A percentile compares a stretch with the other conserved stretches of the same genome.
Evolutionary conservation across 1,284 basidiomycete species (phyloP).

Genomic region (Malassezia japonica): DNA sequence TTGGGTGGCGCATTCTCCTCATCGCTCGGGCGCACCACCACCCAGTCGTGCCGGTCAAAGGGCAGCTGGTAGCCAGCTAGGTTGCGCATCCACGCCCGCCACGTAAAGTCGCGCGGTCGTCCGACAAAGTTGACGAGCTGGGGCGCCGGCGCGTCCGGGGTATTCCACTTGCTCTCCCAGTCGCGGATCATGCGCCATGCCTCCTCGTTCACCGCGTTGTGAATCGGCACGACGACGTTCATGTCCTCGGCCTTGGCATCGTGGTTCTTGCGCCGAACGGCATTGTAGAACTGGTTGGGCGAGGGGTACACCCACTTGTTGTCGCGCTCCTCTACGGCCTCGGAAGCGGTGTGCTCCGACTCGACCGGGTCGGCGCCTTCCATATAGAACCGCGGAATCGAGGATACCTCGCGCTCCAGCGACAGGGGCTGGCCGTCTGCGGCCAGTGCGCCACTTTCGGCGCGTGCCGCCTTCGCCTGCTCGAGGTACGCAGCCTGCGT

Average conservation of each 20-base stretch:
- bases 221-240: constrained; percentile 91
- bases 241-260: constrained; percentile 65
- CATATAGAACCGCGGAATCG: constrained; percentile 63
- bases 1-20: not conserved
- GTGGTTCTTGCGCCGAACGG: constrained; percentile 79
- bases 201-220: constrained; percentile 96
- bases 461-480: not conserved
- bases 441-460: not conserved
- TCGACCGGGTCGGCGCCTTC: constrained; percentile 4
- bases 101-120: constrained; percentile 53
- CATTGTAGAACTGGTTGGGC: constrained; percentile 87
- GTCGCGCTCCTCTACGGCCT: constrained; percentile 20
- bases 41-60: constrained; percentile 96
- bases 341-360: constrained; percentile 14
- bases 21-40: constrained; percentile 80
- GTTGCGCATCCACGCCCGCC: constrained; percentile 71
- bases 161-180: constrained; percentile 61
- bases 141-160: constrained; percentile 51
- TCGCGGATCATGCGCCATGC: constrained; percentile 81
- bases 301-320: constrained; percentile 95
- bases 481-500: constrained; percentile 16
- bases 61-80: constrained; percentile 86
- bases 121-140: constrained; percentile 72
- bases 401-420: constrained; percentile 67
- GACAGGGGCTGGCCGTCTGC: constrained; percentile 44